Evolutionary conservation across 306 rosid species (phyloP).

Genomic region (Crotalaria pallida): DNA sequence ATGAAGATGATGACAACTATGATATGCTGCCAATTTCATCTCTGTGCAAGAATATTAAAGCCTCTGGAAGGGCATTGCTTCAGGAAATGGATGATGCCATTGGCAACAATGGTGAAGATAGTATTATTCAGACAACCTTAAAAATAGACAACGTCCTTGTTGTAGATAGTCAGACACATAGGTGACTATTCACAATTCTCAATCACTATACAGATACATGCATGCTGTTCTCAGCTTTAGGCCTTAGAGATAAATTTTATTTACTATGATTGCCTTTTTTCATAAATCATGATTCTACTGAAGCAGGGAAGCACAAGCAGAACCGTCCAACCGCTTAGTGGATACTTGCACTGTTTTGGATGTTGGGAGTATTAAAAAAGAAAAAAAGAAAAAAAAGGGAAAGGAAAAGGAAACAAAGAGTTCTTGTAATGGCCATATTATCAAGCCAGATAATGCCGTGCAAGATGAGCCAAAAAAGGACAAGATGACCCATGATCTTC

Average conservation of each 20-base stretch:
- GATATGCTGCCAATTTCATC: slow-evolving; percentile 47
- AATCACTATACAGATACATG: not conserved
- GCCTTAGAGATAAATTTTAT: not conserved
- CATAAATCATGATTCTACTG: slow-evolving; percentile 2
- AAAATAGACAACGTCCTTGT: slow-evolving; percentile 22
- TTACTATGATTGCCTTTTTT: slow-evolving; percentile 1
- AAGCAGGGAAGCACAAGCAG: slow-evolving; percentile 32
- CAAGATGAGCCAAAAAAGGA: slow-evolving; percentile 24
- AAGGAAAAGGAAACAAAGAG: slow-evolving; percentile 25
- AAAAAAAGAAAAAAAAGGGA: slow-evolving; percentile 27
- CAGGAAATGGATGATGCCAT: slow-evolving; percentile 34
- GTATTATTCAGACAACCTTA: slow-evolving; percentile 14
- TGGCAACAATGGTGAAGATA: slow-evolving; percentile 31
- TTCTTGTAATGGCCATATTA: slow-evolving; percentile 9
- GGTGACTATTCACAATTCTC: slow-evolving; percentile 22
- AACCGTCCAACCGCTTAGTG: not conserved
- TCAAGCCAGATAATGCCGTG: not conserved
- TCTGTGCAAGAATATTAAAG: slow-evolving; percentile 32
- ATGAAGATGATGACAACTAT: slow-evolving; percentile 48
- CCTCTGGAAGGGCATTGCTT: slow-evolving; percentile 19
- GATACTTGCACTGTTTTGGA: slow-evolving; percentile 15
- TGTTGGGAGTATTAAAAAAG: slow-evolving; percentile 20
- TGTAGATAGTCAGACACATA: slow-evolving; percentile 33
- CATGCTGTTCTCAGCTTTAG: slow-evolving; percentile 2
- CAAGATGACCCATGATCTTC: slow-evolving; percentile 19